Base-by-base conservation (phyloP, 2,329 filamentous ascomycete genomes). In the Cladophialophora psammophila region DNA sequence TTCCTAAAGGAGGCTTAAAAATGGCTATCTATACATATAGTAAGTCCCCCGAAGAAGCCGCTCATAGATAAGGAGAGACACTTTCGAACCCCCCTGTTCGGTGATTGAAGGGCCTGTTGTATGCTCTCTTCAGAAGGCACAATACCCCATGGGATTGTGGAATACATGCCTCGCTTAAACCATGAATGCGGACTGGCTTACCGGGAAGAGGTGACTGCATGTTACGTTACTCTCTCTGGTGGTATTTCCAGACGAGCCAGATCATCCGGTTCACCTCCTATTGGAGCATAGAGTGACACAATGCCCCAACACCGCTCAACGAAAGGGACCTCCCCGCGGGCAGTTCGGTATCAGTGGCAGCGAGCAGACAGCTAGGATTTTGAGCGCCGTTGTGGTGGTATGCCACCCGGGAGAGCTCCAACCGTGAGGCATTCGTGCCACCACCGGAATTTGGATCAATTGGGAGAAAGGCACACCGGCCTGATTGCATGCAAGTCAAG, bases 171-270 rank as follows among this genome's bases (percentile, higher is more conserved):
- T 53, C 38, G 60, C 60, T 34, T 31, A 63, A 13, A 36, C n/a
- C 60, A 13, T 55, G 18, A 53, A 36, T 26, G 31, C 26, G 10
- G 34, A 54, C 34, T 54, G 52, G 26, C 31, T 20, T 48, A 34
- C 52, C 45, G 42, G 52, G 50, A 54, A 36, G 18, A 45, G 40
- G 15, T 34, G 60, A 55, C n/a, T 56, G 48, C 18, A 63, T 56
- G 60, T 34, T 55, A 63, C 42, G 42, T 55, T 63, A 20, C 50
- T 7, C 20, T 63, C 34, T 42, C 48, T 55, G 34, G 60, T 31
- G 50, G 35, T 53, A 54, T 54, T 35, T 34, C 52, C n/a, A 10
- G 5, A 54, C 8, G 8, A 63, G 18, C 35, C 18, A 36, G 50
- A 40, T 34, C 34, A 35, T 54, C 20, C 42, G 13, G 1, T 31